A percentile compares a stretch with the other conserved stretches of the same genome.
phyloP scores from a whole-genome alignment of 768 basidiomycete genomes.

The Tricholoma terreum region DNA sequence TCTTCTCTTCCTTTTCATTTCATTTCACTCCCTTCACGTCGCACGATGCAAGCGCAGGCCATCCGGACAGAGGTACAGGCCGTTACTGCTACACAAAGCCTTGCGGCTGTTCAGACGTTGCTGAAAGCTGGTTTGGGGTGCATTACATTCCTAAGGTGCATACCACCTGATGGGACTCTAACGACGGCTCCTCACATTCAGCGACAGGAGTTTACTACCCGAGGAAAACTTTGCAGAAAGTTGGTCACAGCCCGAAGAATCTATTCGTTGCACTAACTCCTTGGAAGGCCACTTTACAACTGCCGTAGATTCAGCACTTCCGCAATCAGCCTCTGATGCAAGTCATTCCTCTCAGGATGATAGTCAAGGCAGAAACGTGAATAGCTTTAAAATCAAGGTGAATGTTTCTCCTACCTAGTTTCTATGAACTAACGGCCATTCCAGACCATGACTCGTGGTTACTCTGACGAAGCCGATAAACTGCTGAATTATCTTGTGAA shows the following conservation, averaged over 20 bases:
- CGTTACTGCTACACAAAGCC: conserved; percentile 58
- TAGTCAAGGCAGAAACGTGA: conserved; percentile 41
- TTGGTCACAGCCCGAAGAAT: conserved; percentile 20
- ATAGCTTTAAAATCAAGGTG: conserved; percentile 70
- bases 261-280: conserved; percentile 1
- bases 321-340: conserved; percentile 27
- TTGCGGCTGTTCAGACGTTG: conserved; percentile 69
- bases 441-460: conserved; percentile 67
- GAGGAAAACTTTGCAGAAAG: conserved; percentile 77
- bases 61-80: conserved; percentile 36
- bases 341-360: conserved; percentile 38
- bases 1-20: conserved; percentile 6
- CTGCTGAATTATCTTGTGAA: conserved; percentile 77
- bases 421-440: neutral
- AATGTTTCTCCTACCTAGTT: conserved; percentile 3
- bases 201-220: conserved; percentile 66
- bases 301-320: conserved; percentile 37
- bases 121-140: conserved; percentile 71
- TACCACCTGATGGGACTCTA: neutral
- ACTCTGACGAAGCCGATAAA: conserved; percentile 79
- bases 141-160: conserved; percentile 71
- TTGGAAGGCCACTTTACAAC: conserved; percentile 54
- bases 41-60: conserved; percentile 33
- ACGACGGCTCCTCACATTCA: neutral
- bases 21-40: neutral